A percentile compares a stretch with the other conserved stretches of the same genome.
These are phyloP conservation scores for Aegilops longissima DNA, from an alignment of 176 grass and related monocot genomes.

Conservation along the genomic window DNA sequence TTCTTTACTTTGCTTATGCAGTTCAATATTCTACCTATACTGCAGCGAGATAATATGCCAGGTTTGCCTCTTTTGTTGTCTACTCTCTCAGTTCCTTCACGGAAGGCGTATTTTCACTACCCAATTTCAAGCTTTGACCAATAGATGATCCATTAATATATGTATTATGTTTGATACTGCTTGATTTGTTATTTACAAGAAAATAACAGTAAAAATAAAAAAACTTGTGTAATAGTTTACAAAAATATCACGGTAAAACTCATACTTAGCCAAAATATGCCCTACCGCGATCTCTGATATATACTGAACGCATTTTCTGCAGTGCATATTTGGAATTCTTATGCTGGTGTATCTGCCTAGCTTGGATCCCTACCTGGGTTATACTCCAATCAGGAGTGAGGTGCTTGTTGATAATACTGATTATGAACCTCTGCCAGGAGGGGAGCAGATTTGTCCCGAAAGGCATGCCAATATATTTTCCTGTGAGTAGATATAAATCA, in stretches of 20 bases:
- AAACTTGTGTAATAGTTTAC: too few species aligned
- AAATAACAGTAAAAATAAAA: background rate
- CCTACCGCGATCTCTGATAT: background rate
- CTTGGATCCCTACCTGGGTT: slow-evolving; percentile 78
- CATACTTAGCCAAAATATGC: background rate
- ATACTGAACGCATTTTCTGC: slow-evolving; percentile 30
- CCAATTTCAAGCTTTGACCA: background rate
- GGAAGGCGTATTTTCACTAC: background rate
- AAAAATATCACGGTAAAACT: background rate
- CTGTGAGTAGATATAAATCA: slow-evolving; percentile 56
- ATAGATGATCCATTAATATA: background rate
- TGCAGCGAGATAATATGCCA: slow-evolving; percentile 68
- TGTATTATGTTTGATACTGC: background rate
- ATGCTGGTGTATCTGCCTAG: slow-evolving; percentile 84
- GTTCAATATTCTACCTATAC: slow-evolving; percentile 83
- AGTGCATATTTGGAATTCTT: slow-evolving; percentile 89
- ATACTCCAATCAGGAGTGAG: slow-evolving; percentile 71
- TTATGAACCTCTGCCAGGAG: slow-evolving; percentile 81
- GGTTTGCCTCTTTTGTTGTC: slow-evolving; percentile 44
- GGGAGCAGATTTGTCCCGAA: slow-evolving; percentile 89
- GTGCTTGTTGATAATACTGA: slow-evolving; percentile 51
- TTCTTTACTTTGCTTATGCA: slow-evolving; percentile 48
- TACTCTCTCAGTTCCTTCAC: background rate
- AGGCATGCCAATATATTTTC: slow-evolving; percentile 62
- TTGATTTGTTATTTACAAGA: background rate